Evolutionary conservation across 805 yeast genomes (phyloP), one percentile per base, ranked within the genome.

Genomic region (Barnettozyma populi): DNA sequence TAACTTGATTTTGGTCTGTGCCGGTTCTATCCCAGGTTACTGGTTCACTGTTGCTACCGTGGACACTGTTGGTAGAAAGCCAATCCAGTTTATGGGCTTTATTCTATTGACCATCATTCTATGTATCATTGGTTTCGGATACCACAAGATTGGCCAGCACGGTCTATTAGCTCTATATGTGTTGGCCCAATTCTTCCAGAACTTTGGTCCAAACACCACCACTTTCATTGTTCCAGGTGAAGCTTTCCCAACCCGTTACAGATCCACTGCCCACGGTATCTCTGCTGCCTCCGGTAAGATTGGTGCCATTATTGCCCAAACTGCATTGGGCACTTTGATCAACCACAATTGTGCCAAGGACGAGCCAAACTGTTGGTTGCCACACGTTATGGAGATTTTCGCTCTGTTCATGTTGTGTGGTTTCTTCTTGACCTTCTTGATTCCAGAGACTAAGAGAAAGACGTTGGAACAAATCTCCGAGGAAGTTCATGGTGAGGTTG

Each of bases 1-100:
- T 81, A 89, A 89, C 71, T 77, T 89, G 75, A 89, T 89, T 71
- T 77, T 89, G 66, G 80, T 89, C 54, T 87, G 95, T 78, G 97
- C 97, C 48, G 97, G 97, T 75, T 78, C 94, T 41, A 79, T 89
- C 69, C 96, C 96, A 60, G 97, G 97, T 64, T 89, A 89, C 72
- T 89, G 96, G 96, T 72, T 76, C 52, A 66, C 92, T 29, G 88
- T 84, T 58, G 89, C 89, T 45, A 82, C 92, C 41, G 65, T 89
- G 51, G 97, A 89, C 69, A 74, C 71, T 35, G 59, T 89, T 57
- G 97, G 97, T 60, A 82, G 97, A 76, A 87, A 84, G 69, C 81
- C 90, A 54, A 72, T 89, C 54, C 96, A 90, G 73, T 50, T 87
- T 20, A 72, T 71, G 62, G 95, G 96, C 60, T 89, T 89, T 74